Conservation (phyloP, 345 rosid genomes). For the Pistacia vera region DNA sequence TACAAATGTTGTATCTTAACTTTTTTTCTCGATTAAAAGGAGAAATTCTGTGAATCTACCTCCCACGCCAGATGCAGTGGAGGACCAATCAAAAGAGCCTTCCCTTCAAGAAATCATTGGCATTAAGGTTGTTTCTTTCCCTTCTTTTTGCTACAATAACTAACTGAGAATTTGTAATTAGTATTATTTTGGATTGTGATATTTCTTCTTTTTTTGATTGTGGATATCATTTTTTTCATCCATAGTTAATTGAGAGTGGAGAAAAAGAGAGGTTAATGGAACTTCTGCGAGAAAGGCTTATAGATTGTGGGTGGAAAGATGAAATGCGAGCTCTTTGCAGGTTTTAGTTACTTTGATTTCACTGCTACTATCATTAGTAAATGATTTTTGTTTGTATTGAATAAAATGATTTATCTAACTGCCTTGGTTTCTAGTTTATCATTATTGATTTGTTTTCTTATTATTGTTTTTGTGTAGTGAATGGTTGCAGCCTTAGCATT, state of each 20-base stretch:
- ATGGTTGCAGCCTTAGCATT: neutral
- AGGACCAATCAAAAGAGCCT: conserved; percentile 42
- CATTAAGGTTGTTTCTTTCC: conserved; percentile 47
- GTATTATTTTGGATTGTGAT: neutral
- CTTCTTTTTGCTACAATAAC: neutral
- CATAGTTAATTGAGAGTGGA: conserved; percentile 69
- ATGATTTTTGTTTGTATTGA: neutral
- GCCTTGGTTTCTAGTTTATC: neutral
- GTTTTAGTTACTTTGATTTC: conserved; percentile 25
- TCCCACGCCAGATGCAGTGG: conserved; percentile 59
- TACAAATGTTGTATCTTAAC: neutral
- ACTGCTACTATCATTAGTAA: neutral
- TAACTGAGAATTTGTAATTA: neutral
- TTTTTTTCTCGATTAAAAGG: conserved; percentile 30
- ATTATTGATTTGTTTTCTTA: neutral
- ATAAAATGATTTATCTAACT: neutral
- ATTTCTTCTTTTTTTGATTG: neutral
- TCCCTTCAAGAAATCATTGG: conserved; percentile 63
- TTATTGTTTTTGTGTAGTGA: neutral
- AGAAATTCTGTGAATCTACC: conserved; percentile 66
- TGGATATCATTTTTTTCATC: neutral
- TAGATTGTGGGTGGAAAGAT: conserved; percentile 87
- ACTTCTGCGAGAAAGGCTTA: conserved; percentile 67
- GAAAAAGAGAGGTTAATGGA: conserved; percentile 76
- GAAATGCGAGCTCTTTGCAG: conserved; percentile 85